These are phyloP conservation scores for Avena atlantica DNA, from an alignment of 176 grass and related monocot genomes.

Conservation along the genomic window DNA sequence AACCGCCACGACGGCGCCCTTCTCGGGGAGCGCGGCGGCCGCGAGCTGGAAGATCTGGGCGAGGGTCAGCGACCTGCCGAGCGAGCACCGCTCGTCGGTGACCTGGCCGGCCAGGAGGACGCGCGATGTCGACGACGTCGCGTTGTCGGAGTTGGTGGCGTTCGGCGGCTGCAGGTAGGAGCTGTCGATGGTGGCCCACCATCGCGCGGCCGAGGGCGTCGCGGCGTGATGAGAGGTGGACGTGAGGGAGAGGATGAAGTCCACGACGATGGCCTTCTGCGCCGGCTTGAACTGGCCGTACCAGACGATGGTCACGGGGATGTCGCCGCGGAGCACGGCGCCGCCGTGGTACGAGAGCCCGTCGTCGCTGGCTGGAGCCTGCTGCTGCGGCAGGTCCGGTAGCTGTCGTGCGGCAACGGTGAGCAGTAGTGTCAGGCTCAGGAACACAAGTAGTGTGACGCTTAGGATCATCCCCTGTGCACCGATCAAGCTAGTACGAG, in stretches of 20 bases:
- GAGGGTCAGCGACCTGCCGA: slow-evolving; percentile 44
- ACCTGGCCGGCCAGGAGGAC: slow-evolving; percentile 21
- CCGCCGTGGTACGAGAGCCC: slow-evolving; percentile 55
- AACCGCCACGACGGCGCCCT: slow-evolving; percentile 41
- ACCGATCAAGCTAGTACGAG: too few relatives aligned
- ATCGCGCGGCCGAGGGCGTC: slow-evolving; percentile 40
- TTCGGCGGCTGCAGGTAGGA: slow-evolving; percentile 42
- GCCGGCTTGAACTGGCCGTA: slow-evolving; percentile 51
- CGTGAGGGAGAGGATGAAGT: slow-evolving; percentile 59
- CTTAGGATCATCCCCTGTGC: too few relatives aligned
- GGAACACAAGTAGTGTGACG: too few relatives aligned
- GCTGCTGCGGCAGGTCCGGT: too few relatives aligned
- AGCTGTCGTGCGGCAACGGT: too few relatives aligned
- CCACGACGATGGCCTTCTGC: slow-evolving; percentile 55
- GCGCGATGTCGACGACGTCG: background rate
- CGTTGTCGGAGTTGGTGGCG: background rate
- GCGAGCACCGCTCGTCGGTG: slow-evolving; percentile 40
- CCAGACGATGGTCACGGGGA: slow-evolving; percentile 48
- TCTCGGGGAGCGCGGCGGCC: background rate
- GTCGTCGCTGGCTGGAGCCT: background rate
- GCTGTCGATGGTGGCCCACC: slow-evolving; percentile 55
- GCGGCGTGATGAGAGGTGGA: background rate
- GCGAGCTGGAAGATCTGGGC: slow-evolving; percentile 44
- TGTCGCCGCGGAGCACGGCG: slow-evolving; percentile 48
- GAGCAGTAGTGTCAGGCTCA: too few relatives aligned